These are phyloP conservation scores for Aspergillus sclerotiicarbonarius DNA, from an alignment of 495 filamentous ascomycete species.

Conservation along the genomic window DNA sequence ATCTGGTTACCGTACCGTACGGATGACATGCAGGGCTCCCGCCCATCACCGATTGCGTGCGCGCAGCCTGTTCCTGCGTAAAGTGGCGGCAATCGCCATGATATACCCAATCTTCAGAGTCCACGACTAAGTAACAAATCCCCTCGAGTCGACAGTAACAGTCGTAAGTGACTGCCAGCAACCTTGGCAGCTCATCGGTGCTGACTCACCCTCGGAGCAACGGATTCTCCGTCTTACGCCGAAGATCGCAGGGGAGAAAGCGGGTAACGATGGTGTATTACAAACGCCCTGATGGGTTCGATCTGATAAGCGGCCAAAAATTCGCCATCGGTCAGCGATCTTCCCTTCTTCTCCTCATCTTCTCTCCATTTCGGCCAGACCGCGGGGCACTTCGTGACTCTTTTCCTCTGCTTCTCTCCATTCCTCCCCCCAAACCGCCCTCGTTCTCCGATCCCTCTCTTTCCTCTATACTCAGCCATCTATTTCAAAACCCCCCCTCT, in stretches of 20 bases:
- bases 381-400: background rate
- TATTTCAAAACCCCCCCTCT: background rate
- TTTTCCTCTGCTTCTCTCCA: background rate
- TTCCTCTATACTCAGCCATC: background rate
- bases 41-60: no score
- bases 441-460: background rate
- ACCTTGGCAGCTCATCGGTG: background rate
- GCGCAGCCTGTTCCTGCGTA: no score
- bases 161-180: background rate
- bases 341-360: conserved; percentile 4
- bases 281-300: conserved; percentile 10
- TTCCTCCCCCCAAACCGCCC: background rate
- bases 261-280: conserved; percentile 8
- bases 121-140: no score
- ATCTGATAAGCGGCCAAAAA: conserved; percentile 27
- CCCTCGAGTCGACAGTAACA: no score
- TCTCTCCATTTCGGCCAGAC: background rate
- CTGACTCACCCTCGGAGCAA: background rate
- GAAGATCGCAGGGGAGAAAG: background rate
- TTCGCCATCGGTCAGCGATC: conserved; percentile 20
- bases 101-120: no score
- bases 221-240: background rate
- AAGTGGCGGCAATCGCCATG: no score
- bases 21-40: background rate
- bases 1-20: background rate